Evolutionary conservation across 1,284 basidiomycete genomes (phyloP).

Genomic region (Sanghuangporus baumii): DNA sequence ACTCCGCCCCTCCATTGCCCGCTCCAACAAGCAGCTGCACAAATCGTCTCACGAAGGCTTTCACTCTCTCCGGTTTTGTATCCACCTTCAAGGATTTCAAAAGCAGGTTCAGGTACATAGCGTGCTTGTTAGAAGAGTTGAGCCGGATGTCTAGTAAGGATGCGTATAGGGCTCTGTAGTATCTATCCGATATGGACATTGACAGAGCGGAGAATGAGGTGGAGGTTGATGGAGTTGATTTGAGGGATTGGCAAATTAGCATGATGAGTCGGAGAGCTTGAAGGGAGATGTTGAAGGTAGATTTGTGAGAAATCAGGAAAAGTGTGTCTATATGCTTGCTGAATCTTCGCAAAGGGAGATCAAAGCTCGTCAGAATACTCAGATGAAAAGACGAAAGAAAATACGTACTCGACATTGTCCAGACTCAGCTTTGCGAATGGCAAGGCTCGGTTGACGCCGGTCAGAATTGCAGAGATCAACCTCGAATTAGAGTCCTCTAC

Average conservation of each 20-base stretch:
- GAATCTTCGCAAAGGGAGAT: conserved; percentile 44
- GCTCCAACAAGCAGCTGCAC: conserved; percentile 76
- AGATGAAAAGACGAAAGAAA: not conserved
- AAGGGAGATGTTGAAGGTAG: conserved; percentile 93
- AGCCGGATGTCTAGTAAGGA: conserved; percentile 85
- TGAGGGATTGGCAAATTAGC: conserved; percentile 63
- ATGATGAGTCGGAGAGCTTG: conserved; percentile 93
- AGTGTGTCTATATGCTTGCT: conserved; percentile 89
- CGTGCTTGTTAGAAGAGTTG: conserved; percentile 85
- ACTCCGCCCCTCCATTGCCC: conserved; percentile 75
- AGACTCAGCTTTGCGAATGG: conserved; percentile 82
- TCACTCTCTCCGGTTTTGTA: conserved; percentile 56
- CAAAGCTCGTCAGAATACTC: conserved; percentile 5
- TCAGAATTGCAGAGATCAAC: conserved; percentile 87
- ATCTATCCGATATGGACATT: conserved; percentile 70
- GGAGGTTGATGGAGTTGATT: conserved; percentile 27
- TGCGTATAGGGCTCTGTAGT: conserved; percentile 88
- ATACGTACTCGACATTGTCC: conserved; percentile 42
- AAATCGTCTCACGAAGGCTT: conserved; percentile 84
- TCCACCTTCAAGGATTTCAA: conserved; percentile 92
- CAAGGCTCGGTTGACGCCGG: conserved; percentile 92
- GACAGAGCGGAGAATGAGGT: conserved; percentile 32
- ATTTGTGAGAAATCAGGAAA: conserved; percentile 93
- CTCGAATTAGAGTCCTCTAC: conserved; percentile 80
- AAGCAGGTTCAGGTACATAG: conserved; percentile 94